Conservation (phyloP, 2,329 filamentous ascomycete genomes). For the Rosellinia necatrix region DNA sequence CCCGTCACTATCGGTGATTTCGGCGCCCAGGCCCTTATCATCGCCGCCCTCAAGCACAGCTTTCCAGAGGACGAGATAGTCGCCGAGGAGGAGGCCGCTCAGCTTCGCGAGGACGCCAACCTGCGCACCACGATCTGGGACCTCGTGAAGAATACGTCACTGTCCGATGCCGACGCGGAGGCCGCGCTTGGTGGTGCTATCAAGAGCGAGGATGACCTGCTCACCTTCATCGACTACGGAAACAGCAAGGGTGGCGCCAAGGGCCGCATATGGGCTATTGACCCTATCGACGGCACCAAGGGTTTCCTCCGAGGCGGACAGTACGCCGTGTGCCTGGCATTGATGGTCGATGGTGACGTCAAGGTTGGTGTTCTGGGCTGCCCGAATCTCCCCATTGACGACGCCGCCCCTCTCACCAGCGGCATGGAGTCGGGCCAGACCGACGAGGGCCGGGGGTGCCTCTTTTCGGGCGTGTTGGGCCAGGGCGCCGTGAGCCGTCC, state of each 20-base stretch:
- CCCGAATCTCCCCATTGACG: slow-evolving; percentile 90
- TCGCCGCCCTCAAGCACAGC: slow-evolving; percentile 82
- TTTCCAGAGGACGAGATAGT: slow-evolving; percentile 93
- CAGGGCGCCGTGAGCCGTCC: slow-evolving; percentile 81
- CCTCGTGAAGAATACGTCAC: slow-evolving; percentile 72
- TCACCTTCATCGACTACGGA: slow-evolving; percentile 69
- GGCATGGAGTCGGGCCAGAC: slow-evolving; percentile 76
- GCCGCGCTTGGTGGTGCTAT: slow-evolving; percentile 72
- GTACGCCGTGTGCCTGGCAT: slow-evolving; percentile 91
- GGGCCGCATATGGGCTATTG: slow-evolving; percentile 92
- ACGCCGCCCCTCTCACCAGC: slow-evolving; percentile 70
- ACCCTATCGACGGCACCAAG: slow-evolving; percentile 97
- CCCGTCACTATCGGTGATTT: slow-evolving; percentile 98
- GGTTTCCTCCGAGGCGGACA: slow-evolving; percentile 95
- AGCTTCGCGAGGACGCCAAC: slow-evolving; percentile 71
- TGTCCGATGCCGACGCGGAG: slow-evolving; percentile 69
- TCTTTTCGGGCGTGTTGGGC: slow-evolving; percentile 83
- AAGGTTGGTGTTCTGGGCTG: slow-evolving; percentile 94
- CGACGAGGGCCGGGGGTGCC: slow-evolving; percentile 78
- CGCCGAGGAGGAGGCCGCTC: slow-evolving; percentile 89
- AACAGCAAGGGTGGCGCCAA: slow-evolving; percentile 71
- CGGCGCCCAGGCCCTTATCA: slow-evolving; percentile 95
- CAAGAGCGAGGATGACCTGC: slow-evolving; percentile 67
- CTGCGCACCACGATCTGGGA: slow-evolving; percentile 82
- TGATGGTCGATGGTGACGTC: slow-evolving; percentile 92